These are phyloP conservation scores for Debaryomycetaceae sp. DNA, from an alignment of 1,139 yeast genomes.

Conservation along the genomic window DNA sequence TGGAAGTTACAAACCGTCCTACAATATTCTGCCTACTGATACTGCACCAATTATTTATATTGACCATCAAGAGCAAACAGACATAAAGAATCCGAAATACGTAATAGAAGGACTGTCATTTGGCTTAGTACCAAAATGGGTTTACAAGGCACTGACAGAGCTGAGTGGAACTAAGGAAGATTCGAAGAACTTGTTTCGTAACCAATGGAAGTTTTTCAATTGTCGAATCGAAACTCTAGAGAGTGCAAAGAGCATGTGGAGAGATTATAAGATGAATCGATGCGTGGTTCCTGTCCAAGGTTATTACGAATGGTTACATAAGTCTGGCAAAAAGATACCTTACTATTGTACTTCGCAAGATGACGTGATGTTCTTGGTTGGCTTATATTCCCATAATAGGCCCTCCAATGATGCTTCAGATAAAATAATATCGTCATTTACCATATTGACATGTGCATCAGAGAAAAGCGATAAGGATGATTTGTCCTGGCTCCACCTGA, in stretches of 20 bases:
- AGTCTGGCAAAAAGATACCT: slow-evolving; percentile 47
- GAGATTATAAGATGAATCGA: slow-evolving; percentile 35
- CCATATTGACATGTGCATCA: slow-evolving; percentile 75
- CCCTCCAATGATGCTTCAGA: slow-evolving; percentile 23
- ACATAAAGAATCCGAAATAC: slow-evolving; percentile 6
- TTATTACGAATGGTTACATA: slow-evolving; percentile 75
- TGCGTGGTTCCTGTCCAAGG: slow-evolving; percentile 82
- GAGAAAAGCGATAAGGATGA: slow-evolving; percentile 38
- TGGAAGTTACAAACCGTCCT: slow-evolving; percentile 21
- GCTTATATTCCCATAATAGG: slow-evolving; percentile 53
- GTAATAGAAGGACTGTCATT: slow-evolving; percentile 39
- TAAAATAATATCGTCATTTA: slow-evolving; percentile 47
- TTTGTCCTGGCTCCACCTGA: slow-evolving; percentile 64
- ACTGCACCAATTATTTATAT: slow-evolving; percentile 30
- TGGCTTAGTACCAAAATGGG: slow-evolving; percentile 43
- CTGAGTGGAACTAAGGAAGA: slow-evolving; percentile 18
- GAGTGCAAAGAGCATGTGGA: slow-evolving; percentile 49
- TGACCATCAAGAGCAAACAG: slow-evolving; percentile 6
- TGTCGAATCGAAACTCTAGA: slow-evolving; percentile 59
- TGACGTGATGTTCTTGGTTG: slow-evolving; percentile 65
- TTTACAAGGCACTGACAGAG: slow-evolving; percentile 22
- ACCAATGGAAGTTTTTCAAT: slow-evolving; percentile 47
- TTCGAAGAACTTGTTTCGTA: slow-evolving; percentile 29
- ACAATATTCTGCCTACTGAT: slow-evolving; percentile 42
- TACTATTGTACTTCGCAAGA: slow-evolving; percentile 54